Evolutionary conservation across 371 early-diverging fungal species (phyloP).

Genomic region (Mucor plumbeus): DNA sequence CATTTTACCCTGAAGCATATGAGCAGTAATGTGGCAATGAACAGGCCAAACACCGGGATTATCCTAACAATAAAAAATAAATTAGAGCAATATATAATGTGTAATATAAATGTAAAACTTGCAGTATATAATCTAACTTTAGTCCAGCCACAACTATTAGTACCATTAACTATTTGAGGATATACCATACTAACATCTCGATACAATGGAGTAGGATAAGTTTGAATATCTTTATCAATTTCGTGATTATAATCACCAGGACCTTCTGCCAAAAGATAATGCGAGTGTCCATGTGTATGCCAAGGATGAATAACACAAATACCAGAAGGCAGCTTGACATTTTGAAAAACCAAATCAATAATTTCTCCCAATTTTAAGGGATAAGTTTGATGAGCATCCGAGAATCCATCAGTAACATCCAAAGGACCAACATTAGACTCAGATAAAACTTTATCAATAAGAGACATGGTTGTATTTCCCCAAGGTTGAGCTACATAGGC

Average conservation of each 20-base stretch:
- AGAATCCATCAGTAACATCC: conserved; percentile 27
- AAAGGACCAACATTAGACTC: neutral
- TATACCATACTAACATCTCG: conserved; percentile 44
- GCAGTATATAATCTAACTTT: conserved; percentile 39
- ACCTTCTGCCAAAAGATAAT: conserved; percentile 44
- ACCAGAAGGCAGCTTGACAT: conserved; percentile 9
- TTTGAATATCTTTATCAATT: conserved; percentile 27
- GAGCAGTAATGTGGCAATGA: conserved; percentile 56
- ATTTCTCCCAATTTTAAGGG: conserved; percentile 30
- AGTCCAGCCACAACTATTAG: conserved; percentile 40
- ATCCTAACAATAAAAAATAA: conserved; percentile 23
- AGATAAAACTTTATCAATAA: conserved; percentile 10
- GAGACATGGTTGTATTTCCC: conserved; percentile 15
- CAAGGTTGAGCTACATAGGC: conserved; percentile 13
- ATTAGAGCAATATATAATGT: neutral
- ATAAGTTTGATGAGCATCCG: conserved; percentile 28
- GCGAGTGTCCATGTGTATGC: conserved; percentile 50
- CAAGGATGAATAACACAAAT: conserved; percentile 45
- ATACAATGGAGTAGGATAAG: conserved; percentile 30
- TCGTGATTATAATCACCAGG: conserved; percentile 36
- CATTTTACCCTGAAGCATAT: conserved; percentile 54
- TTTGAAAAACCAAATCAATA: conserved; percentile 47
- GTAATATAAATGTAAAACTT: conserved; percentile 6
- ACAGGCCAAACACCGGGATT: conserved; percentile 59
- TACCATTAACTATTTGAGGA: conserved; percentile 3